Conservation (phyloP, 1,284 basidiomycete genomes). For the Naganishia sp. region DNA sequence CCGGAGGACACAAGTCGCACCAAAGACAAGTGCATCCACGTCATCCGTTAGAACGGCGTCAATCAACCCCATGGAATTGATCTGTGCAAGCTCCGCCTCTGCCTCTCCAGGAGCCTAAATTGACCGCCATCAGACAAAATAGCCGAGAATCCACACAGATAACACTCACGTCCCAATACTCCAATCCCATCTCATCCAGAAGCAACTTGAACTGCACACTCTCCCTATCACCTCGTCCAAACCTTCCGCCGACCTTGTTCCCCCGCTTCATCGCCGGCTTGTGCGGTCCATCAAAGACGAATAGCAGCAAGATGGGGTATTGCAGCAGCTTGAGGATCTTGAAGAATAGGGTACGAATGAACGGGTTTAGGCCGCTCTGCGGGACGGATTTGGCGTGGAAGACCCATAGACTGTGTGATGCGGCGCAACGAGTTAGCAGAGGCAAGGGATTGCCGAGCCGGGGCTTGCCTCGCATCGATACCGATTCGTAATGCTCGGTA, state of each 20-base stretch:
- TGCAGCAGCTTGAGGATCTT: conserved; percentile 67
- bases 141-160: background rate
- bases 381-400: conserved; percentile 54
- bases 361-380: conserved; percentile 56
- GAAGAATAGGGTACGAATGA: conserved; percentile 58
- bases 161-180: conserved; percentile 70
- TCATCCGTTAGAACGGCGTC: conserved; percentile 92
- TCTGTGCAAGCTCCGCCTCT: conserved; percentile 89
- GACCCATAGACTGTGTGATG: conserved; percentile 54
- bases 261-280: conserved; percentile 77
- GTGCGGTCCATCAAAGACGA: conserved; percentile 90
- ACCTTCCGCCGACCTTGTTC: conserved; percentile 57
- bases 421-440: conserved; percentile 16
- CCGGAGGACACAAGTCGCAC: conserved; percentile 75
- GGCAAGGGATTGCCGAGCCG: background rate
- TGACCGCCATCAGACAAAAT: background rate
- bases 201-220: conserved; percentile 72
- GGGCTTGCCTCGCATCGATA: conserved; percentile 53
- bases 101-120: conserved; percentile 86
- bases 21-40: conserved; percentile 88
- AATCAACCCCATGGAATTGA: conserved; percentile 76
- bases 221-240: conserved; percentile 63
- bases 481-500: conserved; percentile 52
- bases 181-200: conserved; percentile 83
- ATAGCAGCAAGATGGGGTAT: conserved; percentile 79